Conservation (phyloP, 306 rosid genomes). For the Lupinus albus region DNA sequence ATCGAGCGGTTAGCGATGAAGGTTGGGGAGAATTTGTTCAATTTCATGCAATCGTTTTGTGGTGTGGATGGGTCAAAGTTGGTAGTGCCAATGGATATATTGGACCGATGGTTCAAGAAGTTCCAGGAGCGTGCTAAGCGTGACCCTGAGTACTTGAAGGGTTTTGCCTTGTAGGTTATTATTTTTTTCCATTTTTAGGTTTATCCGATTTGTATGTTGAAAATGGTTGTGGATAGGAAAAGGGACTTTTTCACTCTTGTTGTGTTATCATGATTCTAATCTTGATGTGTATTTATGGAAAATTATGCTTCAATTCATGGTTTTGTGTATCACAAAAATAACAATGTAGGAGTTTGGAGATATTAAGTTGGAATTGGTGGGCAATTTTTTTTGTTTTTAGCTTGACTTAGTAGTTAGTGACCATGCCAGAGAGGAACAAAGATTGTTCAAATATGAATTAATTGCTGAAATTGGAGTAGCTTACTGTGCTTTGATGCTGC, state of each 20-base stretch:
- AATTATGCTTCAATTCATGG: not conserved
- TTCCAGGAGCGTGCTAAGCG: slow-evolving; percentile 82
- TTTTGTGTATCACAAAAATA: not conserved
- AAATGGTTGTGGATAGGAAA: slow-evolving; percentile 15
- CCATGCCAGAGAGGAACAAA: not conserved
- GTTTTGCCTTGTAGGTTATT: slow-evolving; percentile 55
- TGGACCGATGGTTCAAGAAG: slow-evolving; percentile 94
- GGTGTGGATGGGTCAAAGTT: slow-evolving; percentile 83
- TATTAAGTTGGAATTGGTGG: not conserved
- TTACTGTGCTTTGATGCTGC: no score
- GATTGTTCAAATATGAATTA: not conserved
- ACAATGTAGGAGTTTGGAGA: no score
- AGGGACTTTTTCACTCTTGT: not conserved
- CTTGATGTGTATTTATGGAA: not conserved
- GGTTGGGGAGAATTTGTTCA: slow-evolving; percentile 86
- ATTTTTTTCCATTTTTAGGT: not conserved
- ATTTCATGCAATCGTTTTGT: slow-evolving; percentile 91
- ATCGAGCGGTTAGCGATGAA: slow-evolving; percentile 78
- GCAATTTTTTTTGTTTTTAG: no score
- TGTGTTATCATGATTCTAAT: slow-evolving; percentile 32
- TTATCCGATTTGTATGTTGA: not conserved
- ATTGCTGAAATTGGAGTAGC: slow-evolving; percentile 6
- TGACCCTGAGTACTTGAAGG: slow-evolving; percentile 81
- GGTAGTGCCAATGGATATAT: slow-evolving; percentile 90
- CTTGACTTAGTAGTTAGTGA: not conserved